Percentiles rank a stretch among this genome's conserved stretches.
These are phyloP conservation scores for Talinum fruticosum DNA, from an alignment of 148 eudicot species.

Conservation along the genomic window DNA sequence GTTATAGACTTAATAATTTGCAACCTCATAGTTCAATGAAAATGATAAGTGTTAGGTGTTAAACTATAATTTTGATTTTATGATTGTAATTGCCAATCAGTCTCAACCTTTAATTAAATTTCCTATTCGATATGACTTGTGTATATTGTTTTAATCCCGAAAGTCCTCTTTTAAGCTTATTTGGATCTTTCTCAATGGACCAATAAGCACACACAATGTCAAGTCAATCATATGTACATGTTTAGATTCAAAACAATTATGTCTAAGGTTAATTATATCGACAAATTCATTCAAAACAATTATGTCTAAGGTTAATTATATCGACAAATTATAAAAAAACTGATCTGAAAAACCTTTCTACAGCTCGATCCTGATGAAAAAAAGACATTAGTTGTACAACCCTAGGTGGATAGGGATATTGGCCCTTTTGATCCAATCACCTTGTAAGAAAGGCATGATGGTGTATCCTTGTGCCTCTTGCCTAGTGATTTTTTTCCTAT, in stretches of 20 bases:
- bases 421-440: slow-evolving; percentile 35
- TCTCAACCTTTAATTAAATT: too few relatives aligned
- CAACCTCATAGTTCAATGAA: too few relatives aligned
- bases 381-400: slow-evolving; percentile 23
- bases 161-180: too few relatives aligned
- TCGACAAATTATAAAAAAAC: too few relatives aligned
- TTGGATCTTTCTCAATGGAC: too few relatives aligned
- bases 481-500: slow-evolving; percentile 38
- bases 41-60: too few relatives aligned
- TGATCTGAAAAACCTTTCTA: neutral
- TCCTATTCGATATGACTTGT: too few relatives aligned
- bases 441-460: slow-evolving; percentile 54
- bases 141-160: too few relatives aligned
- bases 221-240: neutral
- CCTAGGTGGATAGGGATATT: slow-evolving; percentile 29
- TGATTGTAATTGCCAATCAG: too few relatives aligned
- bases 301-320: neutral
- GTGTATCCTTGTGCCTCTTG: slow-evolving; percentile 53
- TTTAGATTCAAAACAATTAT: neutral
- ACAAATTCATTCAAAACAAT: neutral
- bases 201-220: neutral
- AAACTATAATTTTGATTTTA: too few relatives aligned
- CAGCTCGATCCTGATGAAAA: neutral
- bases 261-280: neutral
- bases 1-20: too few relatives aligned